phyloP scores from a whole-genome alignment of 352 stramenopile species.

The Phytophthora syringae region DNA sequence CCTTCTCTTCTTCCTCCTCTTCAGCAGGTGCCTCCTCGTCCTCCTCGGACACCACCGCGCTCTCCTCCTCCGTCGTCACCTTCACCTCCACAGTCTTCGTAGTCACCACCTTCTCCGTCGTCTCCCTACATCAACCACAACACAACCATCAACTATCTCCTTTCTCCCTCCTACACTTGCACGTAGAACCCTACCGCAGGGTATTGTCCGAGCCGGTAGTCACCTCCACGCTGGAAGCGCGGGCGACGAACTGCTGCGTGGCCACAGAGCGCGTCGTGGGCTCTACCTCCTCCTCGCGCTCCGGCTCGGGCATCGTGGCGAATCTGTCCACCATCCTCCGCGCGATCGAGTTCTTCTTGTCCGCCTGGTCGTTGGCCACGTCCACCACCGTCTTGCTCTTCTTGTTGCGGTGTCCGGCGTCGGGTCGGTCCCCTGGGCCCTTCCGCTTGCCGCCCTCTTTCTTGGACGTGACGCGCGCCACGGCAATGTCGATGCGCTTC shows the following conservation, averaged over 20 bases:
- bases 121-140: conserved; percentile 27
- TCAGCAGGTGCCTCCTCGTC: conserved; percentile 8
- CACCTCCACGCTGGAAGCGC: conserved; percentile 33
- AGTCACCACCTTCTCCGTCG: conserved; percentile 13
- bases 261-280: conserved; percentile 33
- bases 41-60: conserved; percentile 7
- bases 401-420: conserved; percentile 48
- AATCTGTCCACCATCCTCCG: conserved; percentile 52
- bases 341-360: conserved; percentile 49
- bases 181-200: conserved; percentile 24
- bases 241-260: conserved; percentile 38
- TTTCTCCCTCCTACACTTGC: neutral
- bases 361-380: conserved; percentile 28
- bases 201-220: conserved; percentile 3
- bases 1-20: conserved; percentile 18
- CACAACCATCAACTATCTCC: conserved; percentile 3
- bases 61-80: conserved; percentile 16
- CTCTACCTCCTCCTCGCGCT: conserved; percentile 36
- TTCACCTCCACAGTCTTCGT: conserved; percentile 16
- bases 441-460: conserved; percentile 73
- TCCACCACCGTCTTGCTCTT: conserved; percentile 58
- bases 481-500: conserved; percentile 67
- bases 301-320: conserved; percentile 41
- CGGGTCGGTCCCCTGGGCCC: conserved; percentile 47
- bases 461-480: conserved; percentile 63